Evolutionary conservation across 2,329 filamentous ascomycete genomes (phyloP).

Genomic region (Aspergillus pseudoglaucus): DNA sequence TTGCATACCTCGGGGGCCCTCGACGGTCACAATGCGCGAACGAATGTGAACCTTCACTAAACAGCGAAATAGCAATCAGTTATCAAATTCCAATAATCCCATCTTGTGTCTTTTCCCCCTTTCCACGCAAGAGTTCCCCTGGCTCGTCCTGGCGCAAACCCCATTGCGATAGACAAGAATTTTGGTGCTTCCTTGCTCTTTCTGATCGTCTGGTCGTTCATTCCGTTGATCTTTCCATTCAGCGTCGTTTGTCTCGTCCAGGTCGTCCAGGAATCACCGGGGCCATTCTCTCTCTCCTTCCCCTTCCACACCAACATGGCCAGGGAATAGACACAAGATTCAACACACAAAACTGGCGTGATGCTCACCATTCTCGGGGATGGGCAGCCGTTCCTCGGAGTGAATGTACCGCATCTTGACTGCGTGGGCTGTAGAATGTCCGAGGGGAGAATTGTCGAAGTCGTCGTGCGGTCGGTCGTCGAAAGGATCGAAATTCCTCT

Average conservation of each 20-base stretch:
- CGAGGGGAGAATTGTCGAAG: constrained; percentile 36
- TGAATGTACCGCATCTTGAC: constrained; percentile 99
- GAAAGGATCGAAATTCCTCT: constrained; percentile 35
- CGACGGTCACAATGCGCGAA: constrained; percentile 91
- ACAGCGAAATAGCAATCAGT: constrained; percentile 25
- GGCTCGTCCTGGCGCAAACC: constrained; percentile 1
- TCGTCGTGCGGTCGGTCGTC: constrained; percentile 31
- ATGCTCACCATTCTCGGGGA: constrained; percentile 92
- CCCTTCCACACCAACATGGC: constrained; percentile 3
- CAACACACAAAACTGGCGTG: constrained; percentile 9
- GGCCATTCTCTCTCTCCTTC: constrained; percentile 3
- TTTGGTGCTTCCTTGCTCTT: background rate
- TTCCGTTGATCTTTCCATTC: background rate
- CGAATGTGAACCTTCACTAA: constrained; percentile 97
- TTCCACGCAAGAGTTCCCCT: background rate
- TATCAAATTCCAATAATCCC: constrained; percentile 6
- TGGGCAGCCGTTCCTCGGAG: constrained; percentile 88
- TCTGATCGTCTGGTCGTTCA: background rate
- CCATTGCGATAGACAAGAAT: background rate
- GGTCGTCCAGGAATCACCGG: background rate
- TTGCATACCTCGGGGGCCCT: constrained; percentile 79
- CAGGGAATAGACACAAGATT: background rate
- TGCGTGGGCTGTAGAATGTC: constrained; percentile 36
- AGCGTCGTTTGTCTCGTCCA: background rate
- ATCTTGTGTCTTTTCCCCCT: background rate